Evolutionary conservation across 768 basidiomycete species (phyloP).

Genomic region (Boletales sp.): DNA sequence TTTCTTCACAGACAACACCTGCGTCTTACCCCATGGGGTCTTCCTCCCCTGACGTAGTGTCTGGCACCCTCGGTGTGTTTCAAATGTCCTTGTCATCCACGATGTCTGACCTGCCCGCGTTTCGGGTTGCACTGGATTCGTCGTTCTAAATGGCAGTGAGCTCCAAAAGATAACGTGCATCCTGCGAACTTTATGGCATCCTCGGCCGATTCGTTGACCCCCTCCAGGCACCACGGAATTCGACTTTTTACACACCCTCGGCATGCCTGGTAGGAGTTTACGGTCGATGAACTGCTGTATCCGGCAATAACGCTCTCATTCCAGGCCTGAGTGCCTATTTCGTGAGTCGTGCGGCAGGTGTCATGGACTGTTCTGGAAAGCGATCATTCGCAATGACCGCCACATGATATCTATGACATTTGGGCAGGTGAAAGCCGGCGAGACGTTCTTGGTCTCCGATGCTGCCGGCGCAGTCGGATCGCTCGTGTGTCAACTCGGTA

Average conservation of each 20-base stretch:
- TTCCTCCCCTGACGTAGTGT: no score
- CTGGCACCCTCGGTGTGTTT: conserved; percentile 53
- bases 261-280: conserved; percentile 54
- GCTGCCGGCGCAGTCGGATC: conserved; percentile 92
- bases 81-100: not conserved
- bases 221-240: conserved; percentile 51
- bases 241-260: conserved; percentile 80
- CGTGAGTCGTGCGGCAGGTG: conserved; percentile 38
- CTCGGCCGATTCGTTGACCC: conserved; percentile 8
- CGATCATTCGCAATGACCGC: conserved; percentile 1
- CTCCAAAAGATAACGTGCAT: conserved; percentile 56
- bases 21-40: no score
- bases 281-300: not conserved
- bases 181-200: not conserved
- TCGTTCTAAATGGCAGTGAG: conserved; percentile 52
- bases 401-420: conserved; percentile 78
- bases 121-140: conserved; percentile 77
- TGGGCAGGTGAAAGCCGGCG: conserved; percentile 76
- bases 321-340: conserved; percentile 90
- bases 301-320: not conserved
- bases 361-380: not conserved
- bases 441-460: conserved; percentile 82
- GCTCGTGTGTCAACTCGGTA: conserved; percentile 79
- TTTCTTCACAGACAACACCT: not conserved
- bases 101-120: no score